Evolutionary conservation across 2,329 filamentous ascomycete genomes (phyloP).

Genomic region (Aspergillus melleus): DNA sequence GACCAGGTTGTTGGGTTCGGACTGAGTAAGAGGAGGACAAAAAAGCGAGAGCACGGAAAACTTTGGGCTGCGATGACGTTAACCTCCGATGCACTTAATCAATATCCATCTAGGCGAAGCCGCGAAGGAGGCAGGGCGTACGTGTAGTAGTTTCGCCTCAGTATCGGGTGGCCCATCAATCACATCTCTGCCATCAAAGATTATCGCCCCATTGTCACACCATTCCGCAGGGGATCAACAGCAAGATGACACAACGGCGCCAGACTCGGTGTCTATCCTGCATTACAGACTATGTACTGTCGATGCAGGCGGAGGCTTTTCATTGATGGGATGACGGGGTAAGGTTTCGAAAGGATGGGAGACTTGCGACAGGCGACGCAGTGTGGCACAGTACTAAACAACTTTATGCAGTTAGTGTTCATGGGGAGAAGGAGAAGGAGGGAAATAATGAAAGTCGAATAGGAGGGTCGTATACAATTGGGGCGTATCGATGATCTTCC

Average conservation of each 20-base stretch:
- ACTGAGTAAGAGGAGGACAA: neutral
- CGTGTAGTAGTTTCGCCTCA: neutral
- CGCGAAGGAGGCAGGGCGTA: neutral
- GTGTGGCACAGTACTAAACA: slow-evolving; percentile 13
- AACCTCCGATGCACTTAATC: neutral
- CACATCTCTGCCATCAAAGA: neutral
- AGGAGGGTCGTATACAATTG: neutral
- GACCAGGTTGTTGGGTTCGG: slow-evolving; percentile 21
- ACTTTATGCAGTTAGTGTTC: neutral
- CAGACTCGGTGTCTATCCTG: slow-evolving; percentile 12
- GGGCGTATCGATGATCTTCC: neutral
- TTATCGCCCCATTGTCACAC: neutral
- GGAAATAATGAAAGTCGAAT: neutral
- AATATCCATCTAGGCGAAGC: neutral
- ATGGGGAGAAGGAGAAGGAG: neutral
- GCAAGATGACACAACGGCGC: slow-evolving; percentile 4
- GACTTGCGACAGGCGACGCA: slow-evolving; percentile 7
- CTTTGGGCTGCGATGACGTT: slow-evolving; percentile 3
- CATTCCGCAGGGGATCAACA: slow-evolving; percentile 2
- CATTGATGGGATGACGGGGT: slow-evolving; percentile 8
- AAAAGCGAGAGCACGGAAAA: neutral
- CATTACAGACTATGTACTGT: slow-evolving; percentile 7
- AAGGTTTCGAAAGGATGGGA: slow-evolving; percentile 9
- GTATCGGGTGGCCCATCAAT: neutral
- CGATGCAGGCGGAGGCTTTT: neutral